Base-by-base conservation (phyloP, 2,329 filamentous ascomycete species). In the Claviceps paspali region DNA sequence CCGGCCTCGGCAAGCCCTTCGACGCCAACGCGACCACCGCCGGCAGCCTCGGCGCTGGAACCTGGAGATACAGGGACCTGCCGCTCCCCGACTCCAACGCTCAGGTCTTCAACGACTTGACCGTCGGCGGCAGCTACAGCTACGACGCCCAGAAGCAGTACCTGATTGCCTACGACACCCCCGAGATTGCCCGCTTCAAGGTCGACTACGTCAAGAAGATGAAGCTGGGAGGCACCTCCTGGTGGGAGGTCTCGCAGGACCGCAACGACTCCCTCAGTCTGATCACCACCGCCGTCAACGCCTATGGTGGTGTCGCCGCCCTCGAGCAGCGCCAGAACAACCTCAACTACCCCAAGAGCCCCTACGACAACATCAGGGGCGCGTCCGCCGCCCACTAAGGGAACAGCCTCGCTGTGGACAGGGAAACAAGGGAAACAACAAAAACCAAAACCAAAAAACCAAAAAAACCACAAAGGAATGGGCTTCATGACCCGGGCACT, bases 221-320 rank as follows among this genome's bases (percentile, higher is more conserved):
- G 36, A 63, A 69, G 0, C 66, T 92, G 1, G 83, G 79, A 1
- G 84, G 84, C 10, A 77, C 73, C 0, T 81, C 91, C 65, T 92
- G 80, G 70, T 93, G 84, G 84, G 83, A 92, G 57, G 77, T 73
- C 8, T 79, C 73, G 44, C 76, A 74, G 9, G 84, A 92, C 49
- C 60, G 54, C 44, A 47, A 42, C 0, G 68, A 62, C 26, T 49
- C 47, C 1, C 41, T 46, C 15, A 85, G 79, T 48, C 57, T 91
- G 43, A 72, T 82, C 15, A 52, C 57, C 14, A 66, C 65, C 15
- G 12, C 17, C 19, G 1, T 21, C 22, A 22, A 28, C 2, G 22
- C 15, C 12, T 38, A 38, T 11, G 36, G 36, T 17, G 36, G 36
- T 23, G 7, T 2, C 3, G 3, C 4, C 12, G 28, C 21, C 14